Evolutionary conservation across 1,284 basidiomycete genomes (phyloP).

Genomic region (Cystobasidium slooffiae): DNA sequence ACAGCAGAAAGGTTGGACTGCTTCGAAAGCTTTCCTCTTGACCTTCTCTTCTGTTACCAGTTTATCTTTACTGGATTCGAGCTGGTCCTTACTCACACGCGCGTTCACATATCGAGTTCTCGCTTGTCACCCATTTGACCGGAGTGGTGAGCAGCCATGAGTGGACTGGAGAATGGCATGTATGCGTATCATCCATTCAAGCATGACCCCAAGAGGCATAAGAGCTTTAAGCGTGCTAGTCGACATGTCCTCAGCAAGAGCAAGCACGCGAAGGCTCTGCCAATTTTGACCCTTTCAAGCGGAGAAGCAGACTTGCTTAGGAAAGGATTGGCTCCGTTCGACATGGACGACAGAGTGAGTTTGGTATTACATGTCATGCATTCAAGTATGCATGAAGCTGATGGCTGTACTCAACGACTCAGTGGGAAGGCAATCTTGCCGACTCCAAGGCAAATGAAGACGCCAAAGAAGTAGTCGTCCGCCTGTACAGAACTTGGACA

Average conservation of each 20-base stretch:
- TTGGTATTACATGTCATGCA: neutral
- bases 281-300: constrained; percentile 13
- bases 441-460: constrained; percentile 18
- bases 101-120: too few relatives aligned
- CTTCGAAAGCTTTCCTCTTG: too few relatives aligned
- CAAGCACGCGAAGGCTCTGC: neutral
- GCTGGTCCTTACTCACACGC: too few relatives aligned
- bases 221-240: constrained; percentile 16
- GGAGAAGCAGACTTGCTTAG: constrained; percentile 11
- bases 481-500: constrained; percentile 37
- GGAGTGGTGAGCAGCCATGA: too few relatives aligned
- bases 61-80: too few relatives aligned
- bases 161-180: neutral
- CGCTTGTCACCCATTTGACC: too few relatives aligned
- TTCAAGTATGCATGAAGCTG: neutral
- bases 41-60: too few relatives aligned
- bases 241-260: constrained; percentile 1
- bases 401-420: neutral
- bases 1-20: too few relatives aligned
- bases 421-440: constrained; percentile 34
- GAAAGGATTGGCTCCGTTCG: neutral
- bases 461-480: constrained; percentile 15
- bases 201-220: constrained; percentile 12
- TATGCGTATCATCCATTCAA: neutral
- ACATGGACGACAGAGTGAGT: constrained; percentile 38